Conservation (phyloP, 768 basidiomycete genomes). For the Rhizopogon vulgaris region DNA sequence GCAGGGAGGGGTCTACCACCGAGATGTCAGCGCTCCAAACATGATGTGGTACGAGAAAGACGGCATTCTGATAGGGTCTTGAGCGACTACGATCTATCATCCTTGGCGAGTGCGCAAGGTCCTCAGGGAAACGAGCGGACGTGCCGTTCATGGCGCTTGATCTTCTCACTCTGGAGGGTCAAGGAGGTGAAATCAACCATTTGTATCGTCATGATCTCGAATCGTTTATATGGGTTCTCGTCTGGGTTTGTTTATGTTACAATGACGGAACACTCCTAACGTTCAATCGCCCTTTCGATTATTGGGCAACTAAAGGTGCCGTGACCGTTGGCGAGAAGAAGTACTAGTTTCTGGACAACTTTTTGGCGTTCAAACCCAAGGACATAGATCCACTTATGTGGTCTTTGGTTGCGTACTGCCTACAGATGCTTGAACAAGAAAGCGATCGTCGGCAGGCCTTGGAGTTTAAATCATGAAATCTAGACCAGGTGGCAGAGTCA, state of each 20-base stretch:
- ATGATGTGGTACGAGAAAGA: constrained; percentile 6
- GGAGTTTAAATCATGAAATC: too few relatives aligned
- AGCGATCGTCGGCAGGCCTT: too few relatives aligned
- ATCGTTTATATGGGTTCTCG: not conserved
- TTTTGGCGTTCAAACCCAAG: too few relatives aligned
- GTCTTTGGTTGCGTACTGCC: too few relatives aligned
- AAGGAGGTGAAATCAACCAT: not conserved
- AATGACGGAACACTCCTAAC: not conserved
- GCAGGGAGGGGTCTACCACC: not conserved
- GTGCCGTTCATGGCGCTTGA: constrained; percentile 12
- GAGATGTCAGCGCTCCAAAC: constrained; percentile 4
- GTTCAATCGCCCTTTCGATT: too few relatives aligned
- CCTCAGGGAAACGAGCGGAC: constrained; percentile 3
- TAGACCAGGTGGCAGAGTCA: too few relatives aligned
- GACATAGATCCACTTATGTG: too few relatives aligned
- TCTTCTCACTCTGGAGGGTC: not conserved
- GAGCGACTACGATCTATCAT: constrained; percentile 11
- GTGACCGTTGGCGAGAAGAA: too few relatives aligned
- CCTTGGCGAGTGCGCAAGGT: not conserved
- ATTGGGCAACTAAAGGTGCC: too few relatives aligned
- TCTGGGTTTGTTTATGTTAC: not conserved
- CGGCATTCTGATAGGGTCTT: constrained; percentile 5
- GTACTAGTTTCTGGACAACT: too few relatives aligned
- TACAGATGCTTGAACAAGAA: constrained; percentile 48
- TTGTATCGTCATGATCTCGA: not conserved